These are phyloP conservation scores for Claviceps pusilla DNA, from an alignment of 2,329 filamentous ascomycete species.

Conservation along the genomic window DNA sequence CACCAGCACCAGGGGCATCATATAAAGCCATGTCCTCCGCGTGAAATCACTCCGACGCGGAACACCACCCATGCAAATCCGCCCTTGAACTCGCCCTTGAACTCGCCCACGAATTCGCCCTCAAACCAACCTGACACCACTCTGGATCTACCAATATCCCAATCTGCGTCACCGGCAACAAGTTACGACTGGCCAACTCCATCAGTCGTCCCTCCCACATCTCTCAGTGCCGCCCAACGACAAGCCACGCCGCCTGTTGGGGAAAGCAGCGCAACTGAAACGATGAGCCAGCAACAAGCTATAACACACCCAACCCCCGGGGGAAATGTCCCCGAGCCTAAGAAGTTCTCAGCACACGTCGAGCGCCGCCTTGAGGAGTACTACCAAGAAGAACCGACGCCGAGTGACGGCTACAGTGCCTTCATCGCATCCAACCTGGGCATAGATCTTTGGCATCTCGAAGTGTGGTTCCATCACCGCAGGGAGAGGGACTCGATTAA, in stretches of 20 bases:
- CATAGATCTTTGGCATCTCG: constrained; percentile 34
- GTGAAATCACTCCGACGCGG: not conserved
- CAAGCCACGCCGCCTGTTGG: constrained; percentile 11
- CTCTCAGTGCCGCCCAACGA: constrained; percentile 11
- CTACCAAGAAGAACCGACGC: constrained; percentile 31
- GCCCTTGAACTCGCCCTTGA: not conserved
- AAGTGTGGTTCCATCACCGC: constrained; percentile 41
- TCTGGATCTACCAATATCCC: constrained; percentile 7
- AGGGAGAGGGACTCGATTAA: constrained; percentile 32
- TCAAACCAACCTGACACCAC: constrained; percentile 11
- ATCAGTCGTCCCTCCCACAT: constrained; percentile 12
- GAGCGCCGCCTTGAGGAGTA: constrained; percentile 38
- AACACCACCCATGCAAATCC: not conserved
- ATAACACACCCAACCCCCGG: constrained; percentile 25
- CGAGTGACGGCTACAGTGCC: constrained; percentile 34
- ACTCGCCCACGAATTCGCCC: not conserved
- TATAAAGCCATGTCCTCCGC: not conserved
- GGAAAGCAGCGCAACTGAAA: constrained; percentile 14
- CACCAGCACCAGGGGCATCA: constrained; percentile 1
- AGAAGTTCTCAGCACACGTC: constrained; percentile 32
- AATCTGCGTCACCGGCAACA: constrained; percentile 11
- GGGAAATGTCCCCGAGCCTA: constrained; percentile 25
- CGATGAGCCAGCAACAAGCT: constrained; percentile 31
- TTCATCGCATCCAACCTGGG: constrained; percentile 40
- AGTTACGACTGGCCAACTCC: constrained; percentile 9